Percentiles rank a stretch among this genome's conserved stretches.
Evolutionary conservation across 805 yeast genomes (phyloP).

Genomic region (Candida glaebosa): DNA sequence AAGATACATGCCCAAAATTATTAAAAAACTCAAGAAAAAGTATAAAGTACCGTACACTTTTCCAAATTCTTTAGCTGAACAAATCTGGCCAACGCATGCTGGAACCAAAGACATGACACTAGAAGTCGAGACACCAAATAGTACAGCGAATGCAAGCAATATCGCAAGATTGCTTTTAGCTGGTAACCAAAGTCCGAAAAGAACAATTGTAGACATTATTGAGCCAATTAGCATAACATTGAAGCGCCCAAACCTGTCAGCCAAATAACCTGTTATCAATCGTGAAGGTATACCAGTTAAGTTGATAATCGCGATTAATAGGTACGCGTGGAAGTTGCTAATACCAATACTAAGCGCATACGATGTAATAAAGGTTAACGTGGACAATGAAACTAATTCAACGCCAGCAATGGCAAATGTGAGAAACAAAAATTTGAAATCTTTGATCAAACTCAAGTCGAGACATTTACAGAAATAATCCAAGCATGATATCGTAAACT

Average conservation of each 20-base stretch:
- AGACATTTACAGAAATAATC: conserved; percentile 27
- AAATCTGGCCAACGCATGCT: conserved; percentile 56
- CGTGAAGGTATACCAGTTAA: conserved; percentile 27
- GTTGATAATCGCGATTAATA: conserved; percentile 25
- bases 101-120: conserved; percentile 59
- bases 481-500: conserved; percentile 6
- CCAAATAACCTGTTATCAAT: conserved; percentile 21
- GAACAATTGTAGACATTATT: conserved; percentile 17
- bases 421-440: conserved; percentile 18
- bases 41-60: conserved; percentile 51
- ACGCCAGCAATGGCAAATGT: conserved; percentile 23
- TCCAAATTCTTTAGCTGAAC: conserved; percentile 53
- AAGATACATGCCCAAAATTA: conserved; percentile 25
- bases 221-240: conserved; percentile 23
- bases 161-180: conserved; percentile 31
- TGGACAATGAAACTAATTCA: conserved; percentile 51
- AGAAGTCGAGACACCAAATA: conserved; percentile 56
- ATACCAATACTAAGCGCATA: conserved; percentile 24
- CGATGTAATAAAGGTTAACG: conserved; percentile 25
- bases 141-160: conserved; percentile 43
- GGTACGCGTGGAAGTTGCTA: conserved; percentile 16
- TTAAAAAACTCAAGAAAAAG: conserved; percentile 35
- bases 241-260: conserved; percentile 26
- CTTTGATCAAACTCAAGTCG: conserved; percentile 21
- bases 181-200: conserved; percentile 25